Conservation (phyloP, 495 filamentous ascomycete species). For the Xylaria acuta region DNA sequence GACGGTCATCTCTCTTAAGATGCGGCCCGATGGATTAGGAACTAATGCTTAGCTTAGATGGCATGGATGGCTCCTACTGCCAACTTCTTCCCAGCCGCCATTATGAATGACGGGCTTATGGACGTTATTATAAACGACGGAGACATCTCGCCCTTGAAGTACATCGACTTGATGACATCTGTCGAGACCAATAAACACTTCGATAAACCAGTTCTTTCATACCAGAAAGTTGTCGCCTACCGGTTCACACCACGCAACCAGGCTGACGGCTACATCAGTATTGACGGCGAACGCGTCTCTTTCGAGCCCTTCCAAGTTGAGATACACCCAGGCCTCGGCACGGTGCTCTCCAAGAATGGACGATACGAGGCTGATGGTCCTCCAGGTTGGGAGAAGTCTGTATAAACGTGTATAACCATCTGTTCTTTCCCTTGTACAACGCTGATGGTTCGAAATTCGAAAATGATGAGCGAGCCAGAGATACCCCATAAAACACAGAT, state of each 20-base stretch:
- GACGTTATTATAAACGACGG: conserved; percentile 85
- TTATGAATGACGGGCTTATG: conserved; percentile 83
- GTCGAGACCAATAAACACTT: conserved; percentile 78
- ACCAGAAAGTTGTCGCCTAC: conserved; percentile 83
- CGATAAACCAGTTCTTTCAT: conserved; percentile 74
- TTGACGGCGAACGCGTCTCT: conserved; percentile 87
- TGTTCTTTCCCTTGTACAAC: neutral
- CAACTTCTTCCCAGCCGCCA: conserved; percentile 86
- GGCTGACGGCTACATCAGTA: conserved; percentile 83
- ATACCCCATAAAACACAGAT: conserved; percentile 25
- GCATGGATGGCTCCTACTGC: conserved; percentile 85
- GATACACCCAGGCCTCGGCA: conserved; percentile 84
- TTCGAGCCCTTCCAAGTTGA: conserved; percentile 92
- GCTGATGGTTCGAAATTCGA: neutral
- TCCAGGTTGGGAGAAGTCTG: conserved; percentile 51
- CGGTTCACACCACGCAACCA: conserved; percentile 77
- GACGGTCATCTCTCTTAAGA: neutral
- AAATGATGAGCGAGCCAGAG: conserved; percentile 14
- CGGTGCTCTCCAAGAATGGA: conserved; percentile 74
- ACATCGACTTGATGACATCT: conserved; percentile 69
- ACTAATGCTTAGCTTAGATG: conserved; percentile 62
- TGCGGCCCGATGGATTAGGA: neutral
- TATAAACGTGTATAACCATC: neutral
- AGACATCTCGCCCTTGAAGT: conserved; percentile 66
- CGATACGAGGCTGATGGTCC: conserved; percentile 76